These are phyloP conservation scores for Pyrrhoderma lamaoense DNA, from an alignment of 1,284 basidiomycete genomes.

Conservation along the genomic window DNA sequence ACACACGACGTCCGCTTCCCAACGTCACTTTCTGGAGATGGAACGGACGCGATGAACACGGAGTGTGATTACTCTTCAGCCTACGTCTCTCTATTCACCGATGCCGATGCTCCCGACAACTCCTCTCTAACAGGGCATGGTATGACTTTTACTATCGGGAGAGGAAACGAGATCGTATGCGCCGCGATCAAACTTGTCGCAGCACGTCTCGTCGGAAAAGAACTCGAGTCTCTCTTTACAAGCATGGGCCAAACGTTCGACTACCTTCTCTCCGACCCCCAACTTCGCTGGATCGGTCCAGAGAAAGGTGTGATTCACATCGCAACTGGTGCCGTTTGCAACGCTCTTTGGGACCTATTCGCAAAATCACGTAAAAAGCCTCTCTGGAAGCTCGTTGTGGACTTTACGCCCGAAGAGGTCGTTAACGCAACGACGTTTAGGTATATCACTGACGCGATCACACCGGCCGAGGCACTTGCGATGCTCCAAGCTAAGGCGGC, in stretches of 20 bases:
- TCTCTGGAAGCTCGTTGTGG: constrained; percentile 78
- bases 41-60: constrained; percentile 89
- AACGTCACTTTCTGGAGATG: constrained; percentile 78
- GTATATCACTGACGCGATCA: constrained; percentile 92
- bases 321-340: constrained; percentile 73
- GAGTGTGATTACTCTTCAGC: constrained; percentile 95
- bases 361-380: constrained; percentile 72
- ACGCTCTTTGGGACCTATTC: constrained; percentile 80
- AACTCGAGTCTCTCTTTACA: constrained; percentile 74
- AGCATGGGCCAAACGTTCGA: constrained; percentile 87
- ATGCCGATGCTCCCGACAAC: constrained; percentile 27
- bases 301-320: constrained; percentile 86
- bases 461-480: constrained; percentile 79
- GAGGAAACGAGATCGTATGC: constrained; percentile 91
- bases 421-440: constrained; percentile 80
- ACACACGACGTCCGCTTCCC: constrained; percentile 75
- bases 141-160: constrained; percentile 97
- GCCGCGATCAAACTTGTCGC: constrained; percentile 75
- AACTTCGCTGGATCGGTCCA: constrained; percentile 87
- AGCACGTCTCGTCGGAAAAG: constrained; percentile 76
- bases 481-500: constrained; percentile 75
- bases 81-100: constrained; percentile 74
- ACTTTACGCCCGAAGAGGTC: constrained; percentile 84
- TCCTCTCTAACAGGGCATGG: constrained; percentile 78
- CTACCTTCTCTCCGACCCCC: constrained; percentile 76